Evolutionary conservation across 352 stramenopile genomes (phyloP).

Genomic region (Globisporangium spinosum): DNA sequence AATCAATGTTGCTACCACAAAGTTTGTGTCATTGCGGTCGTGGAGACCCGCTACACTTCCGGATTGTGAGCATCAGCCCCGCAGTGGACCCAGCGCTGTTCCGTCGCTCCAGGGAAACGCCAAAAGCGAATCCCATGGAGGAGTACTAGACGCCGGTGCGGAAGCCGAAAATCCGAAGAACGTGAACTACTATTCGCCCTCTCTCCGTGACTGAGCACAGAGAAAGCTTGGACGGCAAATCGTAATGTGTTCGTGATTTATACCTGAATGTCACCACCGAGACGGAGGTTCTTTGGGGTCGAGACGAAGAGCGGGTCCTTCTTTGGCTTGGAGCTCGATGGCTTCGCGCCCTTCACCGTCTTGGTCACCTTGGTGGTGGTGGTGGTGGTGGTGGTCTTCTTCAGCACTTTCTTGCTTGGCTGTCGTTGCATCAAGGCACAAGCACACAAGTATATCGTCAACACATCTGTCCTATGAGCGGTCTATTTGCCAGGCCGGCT

Average conservation of each 20-base stretch:
- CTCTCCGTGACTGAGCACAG: background rate
- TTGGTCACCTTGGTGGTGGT: constrained; percentile 57
- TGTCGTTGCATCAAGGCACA: constrained; percentile 11
- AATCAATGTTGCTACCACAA: constrained; percentile 57
- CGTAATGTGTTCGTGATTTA: constrained; percentile 24
- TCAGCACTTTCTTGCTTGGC: constrained; percentile 85
- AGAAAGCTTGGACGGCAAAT: constrained; percentile 8
- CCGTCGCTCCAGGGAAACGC: background rate
- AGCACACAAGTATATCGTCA: background rate
- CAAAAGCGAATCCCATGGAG: background rate
- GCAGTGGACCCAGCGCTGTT: constrained; percentile 4
- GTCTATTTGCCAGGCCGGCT: background rate
- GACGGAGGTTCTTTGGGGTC: constrained; percentile 92
- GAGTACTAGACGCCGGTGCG: constrained; percentile 8
- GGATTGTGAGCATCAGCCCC: constrained; percentile 8
- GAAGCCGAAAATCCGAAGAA: constrained; percentile 15
- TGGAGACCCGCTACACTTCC: constrained; percentile 84
- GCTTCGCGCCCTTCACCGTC: constrained; percentile 60
- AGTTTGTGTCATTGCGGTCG: constrained; percentile 92
- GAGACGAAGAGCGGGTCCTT: constrained; percentile 94
- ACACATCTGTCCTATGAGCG: background rate
- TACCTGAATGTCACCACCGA: constrained; percentile 96
- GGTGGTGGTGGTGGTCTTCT: constrained; percentile 67
- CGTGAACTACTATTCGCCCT: constrained; percentile 18
- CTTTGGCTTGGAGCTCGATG: constrained; percentile 67